These are phyloP conservation scores for Colletotrichum falcatum DNA, from an alignment of 2,329 filamentous ascomycete genomes.

Conservation along the genomic window DNA sequence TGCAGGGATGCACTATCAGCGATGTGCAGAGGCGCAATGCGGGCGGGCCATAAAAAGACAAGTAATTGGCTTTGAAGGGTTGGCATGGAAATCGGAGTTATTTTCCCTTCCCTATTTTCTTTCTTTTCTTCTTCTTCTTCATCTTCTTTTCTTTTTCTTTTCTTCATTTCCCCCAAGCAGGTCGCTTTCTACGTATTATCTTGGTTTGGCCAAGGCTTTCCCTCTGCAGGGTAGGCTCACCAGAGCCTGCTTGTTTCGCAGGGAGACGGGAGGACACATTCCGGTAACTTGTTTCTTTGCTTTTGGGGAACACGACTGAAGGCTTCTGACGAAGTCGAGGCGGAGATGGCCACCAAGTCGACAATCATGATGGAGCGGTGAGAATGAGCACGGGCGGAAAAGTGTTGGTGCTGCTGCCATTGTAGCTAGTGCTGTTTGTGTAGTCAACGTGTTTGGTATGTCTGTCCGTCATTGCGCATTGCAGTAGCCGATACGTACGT, in stretches of 20 bases:
- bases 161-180: too few species aligned
- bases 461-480: not conserved
- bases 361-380: constrained; percentile 19
- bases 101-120: not conserved
- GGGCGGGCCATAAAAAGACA: constrained; percentile 33
- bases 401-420: not conserved
- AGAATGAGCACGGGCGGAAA: constrained; percentile 10
- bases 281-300: constrained; percentile 2
- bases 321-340: constrained; percentile 1
- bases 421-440: not conserved
- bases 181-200: not conserved
- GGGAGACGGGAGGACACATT: constrained; percentile 4
- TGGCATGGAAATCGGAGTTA: constrained; percentile 37
- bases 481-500: not conserved
- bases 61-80: constrained; percentile 31
- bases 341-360: constrained; percentile 1
- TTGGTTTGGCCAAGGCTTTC: constrained; percentile 13
- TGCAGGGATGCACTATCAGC: constrained; percentile 30
- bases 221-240: not conserved
- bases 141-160: not conserved
- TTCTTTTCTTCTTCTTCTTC: constrained; percentile 5
- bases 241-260: constrained; percentile 17
- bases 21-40: constrained; percentile 36
- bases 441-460: not conserved
- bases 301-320: not conserved